A percentile compares a stretch with the other conserved stretches of the same genome.
Evolutionary conservation across 2,329 filamentous ascomycete genomes (phyloP).

Genomic region (Volutella citrinella): DNA sequence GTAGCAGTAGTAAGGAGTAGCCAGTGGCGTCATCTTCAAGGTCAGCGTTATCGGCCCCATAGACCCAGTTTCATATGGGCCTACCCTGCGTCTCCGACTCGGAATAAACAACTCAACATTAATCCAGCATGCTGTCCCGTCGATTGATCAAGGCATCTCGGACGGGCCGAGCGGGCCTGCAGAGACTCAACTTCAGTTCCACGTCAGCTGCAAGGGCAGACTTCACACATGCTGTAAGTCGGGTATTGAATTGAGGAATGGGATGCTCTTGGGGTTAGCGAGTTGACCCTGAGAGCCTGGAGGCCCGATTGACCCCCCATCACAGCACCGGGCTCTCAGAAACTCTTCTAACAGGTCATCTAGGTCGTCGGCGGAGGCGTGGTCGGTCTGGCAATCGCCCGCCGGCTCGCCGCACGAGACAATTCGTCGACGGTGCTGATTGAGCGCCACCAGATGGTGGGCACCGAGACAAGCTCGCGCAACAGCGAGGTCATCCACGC

Average conservation of each 20-base stretch:
- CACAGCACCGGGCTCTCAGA: too few relatives aligned
- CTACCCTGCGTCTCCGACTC: conserved; percentile 7
- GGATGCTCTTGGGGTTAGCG: too few relatives aligned
- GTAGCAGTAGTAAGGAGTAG: background rate
- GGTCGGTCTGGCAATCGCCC: conserved; percentile 77
- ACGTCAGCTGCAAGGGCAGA: conserved; percentile 33
- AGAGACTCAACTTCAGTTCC: conserved; percentile 33
- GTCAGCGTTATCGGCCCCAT: too few relatives aligned
- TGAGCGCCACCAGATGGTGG: conserved; percentile 72
- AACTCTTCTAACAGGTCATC: background rate
- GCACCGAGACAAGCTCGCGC: conserved; percentile 83
- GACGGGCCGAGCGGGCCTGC: conserved; percentile 1
- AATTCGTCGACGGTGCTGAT: conserved; percentile 70
- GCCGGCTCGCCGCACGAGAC: conserved; percentile 64
- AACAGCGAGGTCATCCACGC: conserved; percentile 98
- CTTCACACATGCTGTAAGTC: conserved; percentile 45
- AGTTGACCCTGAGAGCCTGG: too few relatives aligned
- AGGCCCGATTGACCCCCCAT: too few relatives aligned
- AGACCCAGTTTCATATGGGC: too few relatives aligned
- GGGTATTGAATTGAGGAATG: background rate
- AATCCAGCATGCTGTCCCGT: conserved; percentile 15
- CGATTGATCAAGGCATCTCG: conserved; percentile 2
- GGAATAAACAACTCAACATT: too few relatives aligned
- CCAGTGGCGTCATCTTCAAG: background rate
- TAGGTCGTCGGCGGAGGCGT: conserved; percentile 60